phyloP scores from a whole-genome alignment of 805 yeast genomes.

The Metschnikowia borealis region DNA sequence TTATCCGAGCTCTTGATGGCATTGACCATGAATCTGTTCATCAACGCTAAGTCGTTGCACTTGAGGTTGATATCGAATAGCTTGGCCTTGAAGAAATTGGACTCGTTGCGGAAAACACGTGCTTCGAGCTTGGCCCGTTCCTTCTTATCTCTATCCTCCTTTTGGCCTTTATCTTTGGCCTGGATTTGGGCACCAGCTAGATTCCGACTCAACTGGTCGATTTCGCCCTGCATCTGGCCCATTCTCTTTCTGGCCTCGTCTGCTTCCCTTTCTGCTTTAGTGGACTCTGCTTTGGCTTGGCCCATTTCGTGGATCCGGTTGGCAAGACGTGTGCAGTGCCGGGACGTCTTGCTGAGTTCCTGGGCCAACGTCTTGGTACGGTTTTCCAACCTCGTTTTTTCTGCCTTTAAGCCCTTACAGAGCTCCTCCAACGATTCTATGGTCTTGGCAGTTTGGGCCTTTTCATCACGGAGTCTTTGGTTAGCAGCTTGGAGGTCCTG shows the following conservation, averaged over 20 bases:
- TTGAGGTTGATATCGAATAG: slow-evolving; percentile 40
- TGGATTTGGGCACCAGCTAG: slow-evolving; percentile 24
- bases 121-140: background rate
- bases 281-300: background rate
- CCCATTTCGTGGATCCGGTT: slow-evolving; percentile 23
- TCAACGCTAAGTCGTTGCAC: slow-evolving; percentile 31
- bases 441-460: slow-evolving; percentile 21
- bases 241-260: slow-evolving; percentile 7
- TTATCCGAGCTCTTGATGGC: slow-evolving; percentile 27
- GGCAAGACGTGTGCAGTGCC: slow-evolving; percentile 29
- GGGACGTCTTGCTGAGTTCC: slow-evolving; percentile 28
- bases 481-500: slow-evolving; percentile 11
- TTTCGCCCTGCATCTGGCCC: slow-evolving; percentile 24
- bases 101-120: slow-evolving; percentile 34
- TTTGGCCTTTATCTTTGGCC: background rate
- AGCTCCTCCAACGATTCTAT: slow-evolving; percentile 28
- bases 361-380: slow-evolving; percentile 25
- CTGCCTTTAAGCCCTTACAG: slow-evolving; percentile 23
- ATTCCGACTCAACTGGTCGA: slow-evolving; percentile 26
- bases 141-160: background rate
- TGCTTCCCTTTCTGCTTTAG: no score
- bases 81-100: slow-evolving; percentile 45
- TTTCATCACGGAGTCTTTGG: slow-evolving; percentile 9
- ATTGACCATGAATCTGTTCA: slow-evolving; percentile 31
- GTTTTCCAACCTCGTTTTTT: slow-evolving; percentile 28